Conservation (phyloP, 2,329 filamentous ascomycete species). For the Fusarium marasasianum region DNA sequence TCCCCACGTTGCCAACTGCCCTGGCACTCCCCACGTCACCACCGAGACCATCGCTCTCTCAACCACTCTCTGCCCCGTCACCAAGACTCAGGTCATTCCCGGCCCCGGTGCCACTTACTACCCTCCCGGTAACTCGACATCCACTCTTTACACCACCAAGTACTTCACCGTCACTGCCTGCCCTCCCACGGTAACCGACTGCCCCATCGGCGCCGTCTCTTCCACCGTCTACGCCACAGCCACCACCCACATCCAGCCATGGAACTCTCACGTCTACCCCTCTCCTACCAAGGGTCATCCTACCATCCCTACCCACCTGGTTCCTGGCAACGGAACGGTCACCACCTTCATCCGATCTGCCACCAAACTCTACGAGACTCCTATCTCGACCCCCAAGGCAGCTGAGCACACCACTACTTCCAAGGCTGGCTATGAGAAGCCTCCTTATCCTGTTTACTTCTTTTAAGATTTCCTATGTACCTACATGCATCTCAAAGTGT, state of each 20-base stretch:
- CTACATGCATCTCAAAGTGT: conserved; percentile 12
- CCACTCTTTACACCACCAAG: conserved; percentile 34
- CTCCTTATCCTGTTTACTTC: conserved; percentile 14
- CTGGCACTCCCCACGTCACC: conserved; percentile 4
- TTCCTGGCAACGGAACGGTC: conserved; percentile 5
- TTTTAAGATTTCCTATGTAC: conserved; percentile 4
- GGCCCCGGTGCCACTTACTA: conserved; percentile 1
- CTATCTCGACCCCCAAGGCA: background rate
- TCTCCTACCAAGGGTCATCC: background rate
- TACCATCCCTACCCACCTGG: background rate
- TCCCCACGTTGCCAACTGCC: conserved; percentile 2
- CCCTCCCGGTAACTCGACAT: conserved; percentile 9
- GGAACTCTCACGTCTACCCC: conserved; percentile 3
- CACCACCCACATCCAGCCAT: conserved; percentile 13
- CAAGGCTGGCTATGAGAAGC: conserved; percentile 4
- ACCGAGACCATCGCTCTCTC: conserved; percentile 22
- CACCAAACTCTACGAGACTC: conserved; percentile 22
- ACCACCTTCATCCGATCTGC: conserved; percentile 8
- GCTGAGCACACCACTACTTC: background rate
- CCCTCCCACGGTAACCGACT: conserved; percentile 11
- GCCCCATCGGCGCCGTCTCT: conserved; percentile 9
- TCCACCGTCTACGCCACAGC: conserved; percentile 26
- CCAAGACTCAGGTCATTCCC: conserved; percentile 7
- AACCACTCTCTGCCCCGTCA: conserved; percentile 30
- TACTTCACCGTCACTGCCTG: conserved; percentile 25